Base-by-base conservation (phyloP, 2,329 filamentous ascomycete genomes). In the Ambrosiella cleistominuta region DNA sequence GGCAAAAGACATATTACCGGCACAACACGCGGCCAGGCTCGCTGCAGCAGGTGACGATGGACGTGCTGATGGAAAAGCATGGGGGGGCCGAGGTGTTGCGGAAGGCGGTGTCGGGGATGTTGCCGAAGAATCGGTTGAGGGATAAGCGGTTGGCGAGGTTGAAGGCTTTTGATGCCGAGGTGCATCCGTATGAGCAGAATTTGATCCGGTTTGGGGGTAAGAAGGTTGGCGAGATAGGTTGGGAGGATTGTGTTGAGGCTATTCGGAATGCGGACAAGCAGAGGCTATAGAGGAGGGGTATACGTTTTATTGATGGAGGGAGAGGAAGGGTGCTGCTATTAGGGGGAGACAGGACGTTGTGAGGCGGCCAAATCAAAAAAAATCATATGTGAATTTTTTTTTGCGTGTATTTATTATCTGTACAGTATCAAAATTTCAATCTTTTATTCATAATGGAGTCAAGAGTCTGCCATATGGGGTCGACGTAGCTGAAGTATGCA, bases 1-100 rank as follows among this genome's bases (percentile, higher is more conserved):
- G 81, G 72, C 88, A 95, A 75, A 98, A 98, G 77, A 83, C 82
- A 64, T 98, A 98, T 78, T 95, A 96, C 76, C 81, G 87, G 57
- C 93, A 97, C 72, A 94, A 83, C 64, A 97, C 93, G 27, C 79
- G 88, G 11, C 93, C 93, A 0, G 93, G 93, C 58, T 86, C 81
- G 66, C 75, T 98, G 66, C 86, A 86, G 74, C 78, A 82, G 66
- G 86, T 98, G 69, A 95, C 84, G 60, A 95, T 98, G 91, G 91
- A 97, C 68, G 81, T 82, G 64, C 80, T 98, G 76, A 93, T 96
- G 77, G 84, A 81, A 66, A 96, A 96, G 76, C 86, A 88, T 75
- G 93, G 93, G 63, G 93, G 93, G 54, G 84, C 85, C 42, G 93
- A 98, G 77, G 83, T 98, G 42, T 71, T 98, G 68, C 78, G 88